A percentile compares a stretch with the other conserved stretches of the same genome.
Conservation (phyloP, 2,329 filamentous ascomycete species). For the Fusarium robinianum region DNA sequence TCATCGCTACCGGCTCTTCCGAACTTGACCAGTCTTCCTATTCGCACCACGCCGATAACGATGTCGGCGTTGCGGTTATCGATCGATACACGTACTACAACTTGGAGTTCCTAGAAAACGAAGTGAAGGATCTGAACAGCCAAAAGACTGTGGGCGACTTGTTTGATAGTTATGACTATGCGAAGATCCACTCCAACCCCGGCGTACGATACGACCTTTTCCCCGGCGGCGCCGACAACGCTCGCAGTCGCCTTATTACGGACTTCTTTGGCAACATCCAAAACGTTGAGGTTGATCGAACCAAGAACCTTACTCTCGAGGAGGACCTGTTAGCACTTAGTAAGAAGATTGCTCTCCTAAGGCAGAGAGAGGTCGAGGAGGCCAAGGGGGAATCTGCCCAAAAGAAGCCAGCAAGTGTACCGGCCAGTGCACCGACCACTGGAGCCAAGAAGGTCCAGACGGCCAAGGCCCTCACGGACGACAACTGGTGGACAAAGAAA, state of each 20-base stretch:
- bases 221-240: slow-evolving; percentile 76
- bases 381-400: slow-evolving; percentile 38
- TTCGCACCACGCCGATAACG: slow-evolving; percentile 96
- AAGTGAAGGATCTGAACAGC: slow-evolving; percentile 82
- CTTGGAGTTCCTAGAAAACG: slow-evolving; percentile 90
- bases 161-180: slow-evolving; percentile 94
- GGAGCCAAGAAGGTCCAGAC: slow-evolving; percentile 39
- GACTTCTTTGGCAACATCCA: slow-evolving; percentile 99
- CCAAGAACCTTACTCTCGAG: slow-evolving; percentile 61
- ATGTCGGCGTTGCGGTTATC: slow-evolving; percentile 97
- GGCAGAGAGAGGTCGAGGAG: slow-evolving; percentile 53
- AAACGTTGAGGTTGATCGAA: slow-evolving; percentile 84
- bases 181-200: slow-evolving; percentile 91
- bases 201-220: slow-evolving; percentile 97
- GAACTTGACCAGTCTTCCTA: slow-evolving; percentile 96
- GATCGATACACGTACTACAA: slow-evolving; percentile 99
- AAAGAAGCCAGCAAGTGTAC: slow-evolving; percentile 34
- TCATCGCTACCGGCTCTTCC: slow-evolving; percentile 95
- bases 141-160: slow-evolving; percentile 91
- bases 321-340: slow-evolving; percentile 81
- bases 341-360: slow-evolving; percentile 62
- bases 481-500: slow-evolving; percentile 71
- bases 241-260: slow-evolving; percentile 80
- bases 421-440: slow-evolving; percentile 38
- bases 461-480: slow-evolving; percentile 65